Conservation (phyloP, 345 rosid genomes). For the Adansonia digitata region DNA sequence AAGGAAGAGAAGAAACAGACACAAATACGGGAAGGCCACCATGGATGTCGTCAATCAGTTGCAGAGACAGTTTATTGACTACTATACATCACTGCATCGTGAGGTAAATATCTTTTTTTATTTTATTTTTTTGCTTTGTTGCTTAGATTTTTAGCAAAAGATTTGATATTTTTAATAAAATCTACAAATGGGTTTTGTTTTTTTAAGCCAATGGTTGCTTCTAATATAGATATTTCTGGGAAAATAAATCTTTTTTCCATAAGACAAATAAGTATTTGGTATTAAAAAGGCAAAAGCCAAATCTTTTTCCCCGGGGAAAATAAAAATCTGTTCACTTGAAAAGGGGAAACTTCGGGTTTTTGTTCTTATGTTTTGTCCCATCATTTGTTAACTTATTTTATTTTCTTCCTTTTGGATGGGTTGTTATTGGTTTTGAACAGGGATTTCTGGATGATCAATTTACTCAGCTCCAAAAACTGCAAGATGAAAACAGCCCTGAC, state of each 20-base stretch:
- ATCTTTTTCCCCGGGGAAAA: not conserved
- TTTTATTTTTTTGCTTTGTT: not conserved
- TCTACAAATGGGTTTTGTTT: not conserved
- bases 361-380: not conserved
- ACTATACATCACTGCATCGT: slow-evolving; percentile 38
- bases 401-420: not conserved
- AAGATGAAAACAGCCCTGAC: slow-evolving; percentile 75
- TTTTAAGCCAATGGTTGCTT: not conserved
- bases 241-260: too few relatives aligned
- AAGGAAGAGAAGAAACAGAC: too few relatives aligned
- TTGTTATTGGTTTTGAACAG: slow-evolving; percentile 25
- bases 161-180: not conserved
- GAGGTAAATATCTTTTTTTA: slow-evolving; percentile 24
- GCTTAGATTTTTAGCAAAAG: not conserved
- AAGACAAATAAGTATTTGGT: too few relatives aligned
- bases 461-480: slow-evolving; percentile 69
- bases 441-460: slow-evolving; percentile 80
- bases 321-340: not conserved
- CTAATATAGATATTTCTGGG: not conserved
- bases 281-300: not conserved
- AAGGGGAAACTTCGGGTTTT: not conserved
- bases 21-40: too few relatives aligned
- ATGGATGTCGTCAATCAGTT: slow-evolving; percentile 54
- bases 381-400: not conserved
- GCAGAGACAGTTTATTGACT: slow-evolving; percentile 46